Evolutionary conservation across 139 green algal genomes (phyloP).

Genomic region (Picochlorum sp.): DNA sequence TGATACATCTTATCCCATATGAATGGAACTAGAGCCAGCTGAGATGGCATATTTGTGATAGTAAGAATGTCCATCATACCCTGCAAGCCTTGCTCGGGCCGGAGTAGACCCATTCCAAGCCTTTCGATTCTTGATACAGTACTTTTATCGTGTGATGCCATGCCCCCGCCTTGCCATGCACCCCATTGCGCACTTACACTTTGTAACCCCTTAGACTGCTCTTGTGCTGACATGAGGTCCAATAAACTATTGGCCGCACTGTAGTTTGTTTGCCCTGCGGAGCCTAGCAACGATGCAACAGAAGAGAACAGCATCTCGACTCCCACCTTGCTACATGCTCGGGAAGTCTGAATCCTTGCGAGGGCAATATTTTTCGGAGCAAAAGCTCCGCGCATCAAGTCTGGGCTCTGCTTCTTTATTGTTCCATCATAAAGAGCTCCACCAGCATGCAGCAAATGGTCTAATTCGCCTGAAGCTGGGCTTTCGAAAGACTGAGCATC

Average conservation of each 20-base stretch:
- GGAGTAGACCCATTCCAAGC: slow-evolving; percentile 52
- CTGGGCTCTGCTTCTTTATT: not conserved
- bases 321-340: not conserved
- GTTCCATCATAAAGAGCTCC: not conserved
- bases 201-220: not conserved
- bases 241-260: slow-evolving; percentile 37
- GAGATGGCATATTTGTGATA: not conserved
- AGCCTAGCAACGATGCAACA: slow-evolving; percentile 37
- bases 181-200: slow-evolving; percentile 34
- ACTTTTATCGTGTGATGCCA: slow-evolving; percentile 36
- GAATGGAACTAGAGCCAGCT: slow-evolving; percentile 22
- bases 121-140: slow-evolving; percentile 40
- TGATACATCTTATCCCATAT: slow-evolving; percentile 13
- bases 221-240: slow-evolving; percentile 12
- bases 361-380: not conserved
- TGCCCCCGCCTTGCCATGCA: slow-evolving; percentile 36
- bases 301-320: slow-evolving; percentile 40
- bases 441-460: not conserved
- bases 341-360: not conserved
- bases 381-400: not conserved
- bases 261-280: slow-evolving; percentile 40
- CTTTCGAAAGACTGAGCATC: not conserved
- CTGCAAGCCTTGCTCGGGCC: slow-evolving; percentile 33
- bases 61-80: slow-evolving; percentile 21
- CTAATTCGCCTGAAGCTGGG: not conserved